phyloP scores from a whole-genome alignment of 2,329 filamentous ascomycete genomes.

The Colletotrichum acutatum region DNA sequence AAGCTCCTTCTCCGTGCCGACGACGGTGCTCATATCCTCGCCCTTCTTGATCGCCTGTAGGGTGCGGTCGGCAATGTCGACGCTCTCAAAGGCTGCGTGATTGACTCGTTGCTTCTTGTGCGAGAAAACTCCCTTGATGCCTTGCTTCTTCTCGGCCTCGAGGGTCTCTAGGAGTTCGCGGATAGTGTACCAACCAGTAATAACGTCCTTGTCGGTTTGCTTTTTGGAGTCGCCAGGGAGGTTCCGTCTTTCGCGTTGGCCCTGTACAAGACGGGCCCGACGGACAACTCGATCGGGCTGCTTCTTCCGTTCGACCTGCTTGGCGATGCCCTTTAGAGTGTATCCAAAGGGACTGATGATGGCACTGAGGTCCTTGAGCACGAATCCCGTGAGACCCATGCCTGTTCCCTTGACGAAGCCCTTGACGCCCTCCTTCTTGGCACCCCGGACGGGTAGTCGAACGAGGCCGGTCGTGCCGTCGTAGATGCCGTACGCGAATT shows the following conservation, averaged over 20 bases:
- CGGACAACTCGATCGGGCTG: conserved; percentile 66
- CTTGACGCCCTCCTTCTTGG: conserved; percentile 60
- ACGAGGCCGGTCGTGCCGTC: conserved; percentile 74
- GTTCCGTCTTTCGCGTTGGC: conserved; percentile 55
- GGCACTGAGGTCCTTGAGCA: conserved; percentile 73
- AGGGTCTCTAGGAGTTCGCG: conserved; percentile 52
- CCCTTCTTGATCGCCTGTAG: conserved; percentile 58
- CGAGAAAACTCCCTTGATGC: conserved; percentile 45
- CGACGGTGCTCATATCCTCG: conserved; percentile 50
- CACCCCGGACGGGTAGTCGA: conserved; percentile 67
- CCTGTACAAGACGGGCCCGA: conserved; percentile 68
- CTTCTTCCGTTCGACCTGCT: conserved; percentile 65
- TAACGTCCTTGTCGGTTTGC: conserved; percentile 44
- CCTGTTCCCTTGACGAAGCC: conserved; percentile 66
- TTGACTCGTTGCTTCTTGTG: conserved; percentile 51
- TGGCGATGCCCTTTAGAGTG: conserved; percentile 71
- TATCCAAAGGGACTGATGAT: conserved; percentile 70
- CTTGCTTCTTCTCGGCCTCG: conserved; percentile 46
- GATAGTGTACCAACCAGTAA: conserved; percentile 55
- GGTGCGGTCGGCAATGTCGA: conserved; percentile 56
- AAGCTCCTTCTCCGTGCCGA: conserved; percentile 41
- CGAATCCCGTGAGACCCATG: conserved; percentile 71
- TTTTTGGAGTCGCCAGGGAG: conserved; percentile 47
- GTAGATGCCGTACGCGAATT: conserved; percentile 72
- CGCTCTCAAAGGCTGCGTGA: conserved; percentile 60